Base-by-base conservation (phyloP, 345 rosid genomes). In the Excoecaria cochinchinensis region DNA sequence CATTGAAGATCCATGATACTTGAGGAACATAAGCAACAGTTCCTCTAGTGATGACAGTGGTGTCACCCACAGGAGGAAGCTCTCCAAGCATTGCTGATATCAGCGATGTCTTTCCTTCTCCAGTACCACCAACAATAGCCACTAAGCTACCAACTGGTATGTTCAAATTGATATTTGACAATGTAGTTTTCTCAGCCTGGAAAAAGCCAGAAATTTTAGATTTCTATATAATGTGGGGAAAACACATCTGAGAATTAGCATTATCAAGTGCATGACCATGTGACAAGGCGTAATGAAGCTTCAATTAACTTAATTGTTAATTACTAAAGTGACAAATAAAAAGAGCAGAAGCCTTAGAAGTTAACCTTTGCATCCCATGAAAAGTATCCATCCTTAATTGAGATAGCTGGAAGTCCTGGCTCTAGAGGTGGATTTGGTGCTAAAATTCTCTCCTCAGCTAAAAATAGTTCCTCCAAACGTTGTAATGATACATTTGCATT, bases 1-100 rank as follows among this genome's bases (percentile, higher is more conserved):
- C 99, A 85, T 96, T 96, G 74, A 96, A 96, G 80, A 96, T 96
- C 99, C 99, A 96, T 22, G 98, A 93, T 82, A 96, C 87, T 87
- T 96, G 98, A 79, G 99, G 97, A 79, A 92, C 99, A 90, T 93
- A 96, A 79, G 98, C 97, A 65, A 90, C 90, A 3, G 80, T 80
- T 83, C 99, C 99, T 87, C 97, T 87, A 51, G 89, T 81, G 65
- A 82, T 79, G 73, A 85, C 93, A 71, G 76, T 84, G 19, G 94
- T 82, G 79, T 89, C 86, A 31, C 88, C 85, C 52, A 83, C 58
- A 40, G 97, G 76, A 77, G 99, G 96, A 82, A 93, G 92, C 85
- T 96, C 99, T 79, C 99, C 97, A 16, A 96, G 98, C 97, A 96
- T 93, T 69, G 99, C 98, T 36, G 98, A 96, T 74, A 93, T 77